Conservation (phyloP, 306 rosid species). For the Gleditsia sinensis region DNA sequence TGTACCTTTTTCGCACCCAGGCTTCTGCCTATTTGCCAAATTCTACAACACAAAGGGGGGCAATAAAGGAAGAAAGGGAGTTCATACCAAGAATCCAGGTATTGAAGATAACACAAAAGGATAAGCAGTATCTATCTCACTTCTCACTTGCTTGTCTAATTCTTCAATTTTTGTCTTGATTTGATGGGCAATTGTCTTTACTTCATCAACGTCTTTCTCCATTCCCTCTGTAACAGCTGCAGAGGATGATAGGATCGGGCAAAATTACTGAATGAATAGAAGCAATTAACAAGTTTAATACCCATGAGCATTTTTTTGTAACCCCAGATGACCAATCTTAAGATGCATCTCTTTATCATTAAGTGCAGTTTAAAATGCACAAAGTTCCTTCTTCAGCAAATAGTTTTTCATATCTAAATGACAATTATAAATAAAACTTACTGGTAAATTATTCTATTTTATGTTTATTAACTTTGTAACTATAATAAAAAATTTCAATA, state of each 20-base stretch:
- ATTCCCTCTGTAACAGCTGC: slow-evolving; percentile 85
- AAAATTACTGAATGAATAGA: not conserved
- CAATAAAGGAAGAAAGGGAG: not conserved
- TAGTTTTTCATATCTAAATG: slow-evolving; percentile 15
- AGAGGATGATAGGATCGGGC: slow-evolving; percentile 35
- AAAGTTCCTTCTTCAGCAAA: not conserved
- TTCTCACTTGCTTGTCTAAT: slow-evolving; percentile 78
- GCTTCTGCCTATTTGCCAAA: slow-evolving; percentile 87
- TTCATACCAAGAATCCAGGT: slow-evolving; percentile 20
- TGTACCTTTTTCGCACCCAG: slow-evolving; percentile 94
- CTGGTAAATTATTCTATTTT: not conserved
- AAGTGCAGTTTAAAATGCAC: slow-evolving; percentile 2
- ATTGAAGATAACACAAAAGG: not conserved
- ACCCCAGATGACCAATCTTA: not conserved
- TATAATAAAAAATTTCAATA: not conserved
- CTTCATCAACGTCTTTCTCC: slow-evolving; percentile 97
- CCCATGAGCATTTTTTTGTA: slow-evolving; percentile 12
- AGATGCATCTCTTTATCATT: not conserved
- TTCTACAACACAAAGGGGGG: slow-evolving; percentile 55
- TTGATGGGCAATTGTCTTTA: slow-evolving; percentile 70
- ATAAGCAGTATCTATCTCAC: slow-evolving; percentile 27
- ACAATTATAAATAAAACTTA: not conserved
- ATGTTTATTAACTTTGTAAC: not conserved
- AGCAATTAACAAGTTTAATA: slow-evolving; percentile 7
- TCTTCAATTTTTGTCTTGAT: slow-evolving; percentile 81